Evolutionary conservation across 2,329 filamentous ascomycete species (phyloP).

Genomic region (Exutisphaerella laricina): DNA sequence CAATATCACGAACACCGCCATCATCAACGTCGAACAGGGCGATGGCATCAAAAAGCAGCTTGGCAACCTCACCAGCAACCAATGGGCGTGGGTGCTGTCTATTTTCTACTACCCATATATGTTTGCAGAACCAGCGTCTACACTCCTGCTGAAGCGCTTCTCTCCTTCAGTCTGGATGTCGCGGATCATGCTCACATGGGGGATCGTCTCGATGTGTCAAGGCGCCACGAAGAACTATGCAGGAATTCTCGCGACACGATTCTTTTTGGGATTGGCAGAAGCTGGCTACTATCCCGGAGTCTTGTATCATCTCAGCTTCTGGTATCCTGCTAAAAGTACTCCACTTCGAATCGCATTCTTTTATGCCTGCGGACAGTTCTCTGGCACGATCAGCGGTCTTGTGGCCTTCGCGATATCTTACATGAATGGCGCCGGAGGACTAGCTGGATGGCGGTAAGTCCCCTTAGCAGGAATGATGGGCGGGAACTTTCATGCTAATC

Average conservation of each 20-base stretch:
- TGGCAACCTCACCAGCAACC: conserved; percentile 27
- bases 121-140: conserved; percentile 31
- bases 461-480: background rate
- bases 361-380: conserved; percentile 33
- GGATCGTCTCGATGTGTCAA: conserved; percentile 26
- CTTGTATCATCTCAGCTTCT: conserved; percentile 26
- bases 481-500: background rate
- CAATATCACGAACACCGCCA: conserved; percentile 34
- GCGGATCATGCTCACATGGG: conserved; percentile 27
- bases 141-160: conserved; percentile 26
- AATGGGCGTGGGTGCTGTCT: conserved; percentile 33
- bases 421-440: conserved; percentile 41
- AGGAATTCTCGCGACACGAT: conserved; percentile 20
- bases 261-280: conserved; percentile 27
- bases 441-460: conserved; percentile 24
- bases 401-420: conserved; percentile 38
- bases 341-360: conserved; percentile 34
- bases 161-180: conserved; percentile 28
- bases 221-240: conserved; percentile 22
- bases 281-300: conserved; percentile 28
- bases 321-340: conserved; percentile 33
- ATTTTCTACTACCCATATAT: conserved; percentile 36
- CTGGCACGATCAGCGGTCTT: conserved; percentile 38
- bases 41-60: conserved; percentile 32
- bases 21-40: conserved; percentile 34